Evolutionary conservation across 177 flowering plant species (phyloP).

Genomic region (Vitis hybrid): DNA sequence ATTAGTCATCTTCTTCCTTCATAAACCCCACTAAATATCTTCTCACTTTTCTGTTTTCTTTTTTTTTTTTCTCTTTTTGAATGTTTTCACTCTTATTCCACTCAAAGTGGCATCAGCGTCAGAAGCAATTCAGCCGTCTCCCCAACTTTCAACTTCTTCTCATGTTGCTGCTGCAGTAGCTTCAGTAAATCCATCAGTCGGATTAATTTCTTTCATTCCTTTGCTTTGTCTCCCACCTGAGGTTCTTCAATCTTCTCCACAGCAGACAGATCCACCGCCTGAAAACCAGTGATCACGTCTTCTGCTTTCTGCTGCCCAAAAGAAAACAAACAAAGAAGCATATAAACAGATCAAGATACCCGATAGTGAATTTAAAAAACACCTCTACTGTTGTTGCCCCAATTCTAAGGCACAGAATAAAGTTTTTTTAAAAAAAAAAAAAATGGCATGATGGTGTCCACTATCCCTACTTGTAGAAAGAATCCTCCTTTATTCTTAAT

Average conservation of each 20-base stretch:
- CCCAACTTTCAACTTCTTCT: background rate
- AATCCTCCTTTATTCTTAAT: conserved; percentile 4
- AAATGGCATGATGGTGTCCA: background rate
- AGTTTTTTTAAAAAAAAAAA: background rate
- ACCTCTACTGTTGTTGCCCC: too few species aligned
- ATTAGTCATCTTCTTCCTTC: background rate
- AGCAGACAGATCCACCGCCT: conserved; percentile 6
- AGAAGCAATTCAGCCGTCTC: background rate
- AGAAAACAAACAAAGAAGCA: background rate
- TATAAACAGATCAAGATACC: background rate
- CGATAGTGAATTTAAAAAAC: background rate
- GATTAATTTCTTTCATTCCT: background rate
- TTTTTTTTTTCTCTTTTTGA: background rate
- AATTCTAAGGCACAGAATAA: conserved; percentile 4
- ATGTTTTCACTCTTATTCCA: background rate
- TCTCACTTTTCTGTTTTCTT: background rate
- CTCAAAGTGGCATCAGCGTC: background rate
- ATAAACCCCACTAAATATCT: background rate
- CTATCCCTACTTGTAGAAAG: background rate
- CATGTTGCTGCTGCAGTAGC: conserved; percentile 2
- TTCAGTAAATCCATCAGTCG: background rate
- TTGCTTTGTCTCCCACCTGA: background rate
- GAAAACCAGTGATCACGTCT: conserved; percentile 4
- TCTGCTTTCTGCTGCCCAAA: conserved; percentile 15
- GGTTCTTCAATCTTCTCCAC: conserved; percentile 1